phyloP scores from a whole-genome alignment of 1,284 basidiomycete genomes.

The Schizophyllum amplum region DNA sequence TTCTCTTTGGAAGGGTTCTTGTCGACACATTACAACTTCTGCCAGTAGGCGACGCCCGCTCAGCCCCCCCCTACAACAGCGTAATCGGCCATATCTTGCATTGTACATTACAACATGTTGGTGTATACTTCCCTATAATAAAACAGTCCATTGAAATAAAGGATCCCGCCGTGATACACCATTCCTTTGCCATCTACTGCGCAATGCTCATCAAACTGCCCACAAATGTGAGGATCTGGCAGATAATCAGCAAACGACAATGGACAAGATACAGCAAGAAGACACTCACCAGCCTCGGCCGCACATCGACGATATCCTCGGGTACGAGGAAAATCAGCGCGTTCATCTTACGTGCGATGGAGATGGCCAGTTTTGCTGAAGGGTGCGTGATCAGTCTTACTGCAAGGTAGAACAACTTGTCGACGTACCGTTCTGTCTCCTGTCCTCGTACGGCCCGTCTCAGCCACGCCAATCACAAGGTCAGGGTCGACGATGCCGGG shows the following conservation, averaged over 20 bases:
- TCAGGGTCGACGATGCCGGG: constrained; percentile 94
- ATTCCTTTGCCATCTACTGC: constrained; percentile 15
- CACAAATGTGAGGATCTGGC: constrained; percentile 64
- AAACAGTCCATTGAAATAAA: background rate
- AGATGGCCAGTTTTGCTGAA: constrained; percentile 91
- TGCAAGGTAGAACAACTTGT: background rate
- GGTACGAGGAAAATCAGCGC: constrained; percentile 97
- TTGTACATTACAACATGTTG: background rate
- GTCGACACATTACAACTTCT: too few relatives aligned
- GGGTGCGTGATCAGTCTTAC: background rate
- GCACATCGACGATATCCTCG: constrained; percentile 89
- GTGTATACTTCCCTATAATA: background rate
- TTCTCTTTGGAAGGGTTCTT: too few relatives aligned
- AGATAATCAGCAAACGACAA: background rate
- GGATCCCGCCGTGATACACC: background rate
- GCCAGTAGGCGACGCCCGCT: too few relatives aligned
- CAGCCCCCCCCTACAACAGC: too few relatives aligned
- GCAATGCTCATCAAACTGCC: constrained; percentile 61
- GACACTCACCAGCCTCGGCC: constrained; percentile 71
- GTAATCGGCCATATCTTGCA: too few relatives aligned
- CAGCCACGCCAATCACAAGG: constrained; percentile 62
- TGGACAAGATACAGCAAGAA: background rate
- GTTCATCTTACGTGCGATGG: constrained; percentile 95
- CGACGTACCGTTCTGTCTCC: constrained; percentile 80
- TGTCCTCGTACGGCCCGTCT: constrained; percentile 78